Base-by-base conservation (phyloP, 352 stramenopile species). In the Globisporangium uncinulatum region DNA sequence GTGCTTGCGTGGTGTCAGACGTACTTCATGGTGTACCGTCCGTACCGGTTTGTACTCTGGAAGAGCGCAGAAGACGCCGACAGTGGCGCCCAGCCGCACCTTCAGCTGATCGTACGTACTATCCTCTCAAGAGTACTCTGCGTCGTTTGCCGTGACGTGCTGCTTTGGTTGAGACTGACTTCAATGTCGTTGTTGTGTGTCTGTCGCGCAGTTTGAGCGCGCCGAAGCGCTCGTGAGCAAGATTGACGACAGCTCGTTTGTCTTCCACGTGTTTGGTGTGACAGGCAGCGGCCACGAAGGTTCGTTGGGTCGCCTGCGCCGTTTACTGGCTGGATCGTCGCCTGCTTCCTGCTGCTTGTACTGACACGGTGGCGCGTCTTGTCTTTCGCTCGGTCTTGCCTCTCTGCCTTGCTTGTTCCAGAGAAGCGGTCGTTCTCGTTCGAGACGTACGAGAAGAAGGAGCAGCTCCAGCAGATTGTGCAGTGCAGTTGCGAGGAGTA, bases 31-130 rank as follows among this genome's bases (percentile, higher is more conserved):
- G 75, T 70, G 21, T 92, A 89, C 64, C 84, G 80, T 19, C 57
- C 79, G 6, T 91, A 72, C 60, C 82, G 84, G 10, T 92, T 94
- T 57, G 63, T 92, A 29, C 53, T 94, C 29, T 94, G 84, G 84
- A 94, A 90, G 62, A 76, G 59, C 14, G 70, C 67, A 10, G 84
- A 94, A 59, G 84, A 94, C 59, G 77, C 80, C 14, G 79, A 91
- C 39, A 65, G 65, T 15, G 78, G 79, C 2, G 63, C 67, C 0
- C 67, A 74, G 36, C 76, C 84, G 19, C 54, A 70, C 24, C 55
- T 83, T 31, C 77, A 91, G 52, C 55, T 94, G 6, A 63, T 90
- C 59, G 84, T 94, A 71, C 2, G 74, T 70, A 11, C 8, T 43
- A 3, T 46, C 15, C 19, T 32, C 0, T 11, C 34, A 13, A 39